Conservation (phyloP, 768 basidiomycete genomes). For the Lanmaoa rubissima region DNA sequence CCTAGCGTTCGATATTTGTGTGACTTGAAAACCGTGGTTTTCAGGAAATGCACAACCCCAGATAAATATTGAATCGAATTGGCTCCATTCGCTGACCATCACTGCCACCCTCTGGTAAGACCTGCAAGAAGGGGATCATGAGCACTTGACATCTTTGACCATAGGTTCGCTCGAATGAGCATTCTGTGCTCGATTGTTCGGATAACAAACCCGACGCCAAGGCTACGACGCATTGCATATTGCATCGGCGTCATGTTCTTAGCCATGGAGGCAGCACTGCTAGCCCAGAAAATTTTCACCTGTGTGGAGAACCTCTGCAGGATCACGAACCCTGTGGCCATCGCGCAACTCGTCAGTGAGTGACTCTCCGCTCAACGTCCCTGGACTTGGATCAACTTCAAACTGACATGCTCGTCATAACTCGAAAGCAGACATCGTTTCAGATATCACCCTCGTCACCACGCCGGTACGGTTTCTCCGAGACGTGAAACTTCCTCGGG, state of each 20-base stretch:
- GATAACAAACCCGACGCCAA: constrained; percentile 14
- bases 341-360: constrained; percentile 28
- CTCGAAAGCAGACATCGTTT: constrained; percentile 21
- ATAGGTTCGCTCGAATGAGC: constrained; percentile 29
- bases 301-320: constrained; percentile 9
- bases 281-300: constrained; percentile 18
- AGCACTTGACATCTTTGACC: not conserved
- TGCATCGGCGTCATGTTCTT: constrained; percentile 17
- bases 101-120: constrained; percentile 25
- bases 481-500: constrained; percentile 12
- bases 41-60: not conserved
- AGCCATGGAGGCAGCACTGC: constrained; percentile 12
- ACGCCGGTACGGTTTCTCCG: constrained; percentile 16
- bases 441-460: constrained; percentile 21
- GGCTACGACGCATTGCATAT: constrained; percentile 12
- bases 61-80: not conserved
- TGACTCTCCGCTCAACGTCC: not conserved
- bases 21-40: not conserved
- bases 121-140: too few species aligned
- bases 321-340: constrained; percentile 2
- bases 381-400: not conserved
- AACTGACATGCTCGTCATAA: not conserved
- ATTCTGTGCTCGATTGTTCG: constrained; percentile 27
- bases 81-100: constrained; percentile 21
- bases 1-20: not conserved